Base-by-base conservation (phyloP, 2,329 filamentous ascomycete species). In the Aureobasidium sp. region DNA sequence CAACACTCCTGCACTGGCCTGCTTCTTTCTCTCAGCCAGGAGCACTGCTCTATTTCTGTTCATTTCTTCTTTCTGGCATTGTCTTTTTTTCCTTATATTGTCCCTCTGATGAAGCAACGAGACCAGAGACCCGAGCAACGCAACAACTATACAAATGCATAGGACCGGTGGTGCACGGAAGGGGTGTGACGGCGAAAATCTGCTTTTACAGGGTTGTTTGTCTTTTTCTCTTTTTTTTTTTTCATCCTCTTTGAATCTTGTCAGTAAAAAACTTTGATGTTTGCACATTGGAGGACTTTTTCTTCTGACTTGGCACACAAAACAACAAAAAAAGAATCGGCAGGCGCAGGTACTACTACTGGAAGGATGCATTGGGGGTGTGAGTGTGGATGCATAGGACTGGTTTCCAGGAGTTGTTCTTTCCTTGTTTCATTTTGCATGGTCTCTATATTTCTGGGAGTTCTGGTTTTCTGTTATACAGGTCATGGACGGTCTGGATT, bases 71-170 rank as follows among this genome's bases (percentile, higher is more conserved):
- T 48, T 29, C 32, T 10, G n/a, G 41, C 23, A 48, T 15, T 32
- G 26, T 48, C 17, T 32, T 48, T 32, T 15, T 48, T 48, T 48
- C 46, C 26, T 56, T 55, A 29, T 55, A 17, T 42, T 34, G 23
- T 57, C 41, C 27, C 41, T 57, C 42, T 57, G 39, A 57, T 29
- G 53, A 46, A 46, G 39, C 41, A 57, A 57, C 53, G 53, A 57
- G 41, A 57, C 53, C 53, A 44, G 53, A 29, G 53, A 46, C 29
- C 41, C 17, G 27, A 57, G 53, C 39, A 34, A 57, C 39, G 53
- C 39, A 46, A 39, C 39, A 44, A 57, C 17, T 39, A 57, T 20
- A 46, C 53, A 57, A 42, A 34, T 23, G 53, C 53, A 57, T 57
- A 46, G 41, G 5, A 34, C 10, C 34, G 27, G 29, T 17, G 51